Conservation (phyloP, 1,139 yeast genomes). For the Wickerhamomyces sp. region DNA sequence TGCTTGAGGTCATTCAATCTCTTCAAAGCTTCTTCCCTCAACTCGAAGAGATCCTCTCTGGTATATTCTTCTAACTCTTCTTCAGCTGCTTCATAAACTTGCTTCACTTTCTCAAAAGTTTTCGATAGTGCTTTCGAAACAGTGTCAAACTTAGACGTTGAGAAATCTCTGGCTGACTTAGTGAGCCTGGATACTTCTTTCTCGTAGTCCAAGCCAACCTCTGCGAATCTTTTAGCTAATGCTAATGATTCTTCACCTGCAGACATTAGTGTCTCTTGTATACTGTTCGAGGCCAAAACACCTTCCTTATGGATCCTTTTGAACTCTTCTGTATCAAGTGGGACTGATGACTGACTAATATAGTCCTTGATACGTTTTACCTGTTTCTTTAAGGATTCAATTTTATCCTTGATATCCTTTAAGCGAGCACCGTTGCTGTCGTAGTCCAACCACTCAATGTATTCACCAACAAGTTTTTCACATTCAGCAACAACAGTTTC, state of each 20-base stretch:
- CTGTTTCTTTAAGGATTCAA: slow-evolving; percentile 26
- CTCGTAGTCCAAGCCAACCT: slow-evolving; percentile 44
- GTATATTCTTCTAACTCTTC: slow-evolving; percentile 28
- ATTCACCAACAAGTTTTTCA: slow-evolving; percentile 38
- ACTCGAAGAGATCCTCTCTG: slow-evolving; percentile 34
- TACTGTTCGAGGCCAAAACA: slow-evolving; percentile 32
- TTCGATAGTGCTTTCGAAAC: slow-evolving; percentile 34
- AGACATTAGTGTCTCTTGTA: slow-evolving; percentile 42
- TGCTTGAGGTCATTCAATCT: slow-evolving; percentile 34
- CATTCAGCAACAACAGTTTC: slow-evolving; percentile 34
- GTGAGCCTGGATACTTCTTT: slow-evolving; percentile 43
- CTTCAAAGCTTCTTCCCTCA: slow-evolving; percentile 33
- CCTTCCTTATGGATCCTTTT: slow-evolving; percentile 39
- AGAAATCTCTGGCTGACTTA: slow-evolving; percentile 23
- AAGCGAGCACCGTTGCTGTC: slow-evolving; percentile 56
- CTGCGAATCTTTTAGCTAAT: slow-evolving; percentile 38
- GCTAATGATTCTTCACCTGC: slow-evolving; percentile 42
- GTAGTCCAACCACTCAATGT: slow-evolving; percentile 76
- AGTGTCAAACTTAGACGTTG: slow-evolving; percentile 33
- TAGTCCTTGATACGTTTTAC: slow-evolving; percentile 29
- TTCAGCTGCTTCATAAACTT: slow-evolving; percentile 28
- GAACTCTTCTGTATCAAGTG: slow-evolving; percentile 35
- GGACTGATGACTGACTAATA: slow-evolving; percentile 29
- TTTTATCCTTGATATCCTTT: slow-evolving; percentile 31
- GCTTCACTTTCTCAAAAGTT: slow-evolving; percentile 34